Evolutionary conservation across 2,329 filamentous ascomycete species (phyloP).

Genomic region (Immersiporthe knoxdaviesiana): DNA sequence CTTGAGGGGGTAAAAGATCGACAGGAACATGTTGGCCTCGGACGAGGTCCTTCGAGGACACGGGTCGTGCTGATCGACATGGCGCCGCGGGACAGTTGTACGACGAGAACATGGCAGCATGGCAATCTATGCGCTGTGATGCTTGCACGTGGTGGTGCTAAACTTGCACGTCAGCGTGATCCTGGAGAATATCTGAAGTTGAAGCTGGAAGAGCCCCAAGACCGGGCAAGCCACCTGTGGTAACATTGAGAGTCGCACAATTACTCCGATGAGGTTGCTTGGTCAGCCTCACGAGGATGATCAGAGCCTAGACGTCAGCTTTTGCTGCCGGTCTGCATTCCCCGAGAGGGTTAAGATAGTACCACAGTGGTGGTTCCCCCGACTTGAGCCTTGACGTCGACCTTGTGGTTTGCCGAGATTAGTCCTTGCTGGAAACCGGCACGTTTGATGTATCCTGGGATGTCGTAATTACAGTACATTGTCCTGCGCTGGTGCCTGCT

Average conservation of each 20-base stretch:
- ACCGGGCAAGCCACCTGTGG: not conserved
- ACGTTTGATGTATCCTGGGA: not conserved
- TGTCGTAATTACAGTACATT: not conserved
- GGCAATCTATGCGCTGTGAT: not conserved
- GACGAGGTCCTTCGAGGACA: not conserved
- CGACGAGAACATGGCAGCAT: not conserved
- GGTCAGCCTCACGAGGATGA: not conserved
- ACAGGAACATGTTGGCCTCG: not conserved
- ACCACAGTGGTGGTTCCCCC: not conserved
- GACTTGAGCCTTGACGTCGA: not conserved
- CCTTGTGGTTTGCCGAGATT: not conserved
- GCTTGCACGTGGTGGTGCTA: not conserved
- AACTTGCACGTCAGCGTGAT: not conserved
- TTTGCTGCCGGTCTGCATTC: not conserved
- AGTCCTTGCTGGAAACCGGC: not conserved
- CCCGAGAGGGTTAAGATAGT: not conserved
- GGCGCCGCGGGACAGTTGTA: not conserved
- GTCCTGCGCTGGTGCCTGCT: not conserved
- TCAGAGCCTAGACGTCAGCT: not conserved
- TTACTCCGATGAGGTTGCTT: not conserved
- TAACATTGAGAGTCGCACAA: not conserved
- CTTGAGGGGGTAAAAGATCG: not conserved
- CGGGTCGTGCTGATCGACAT: not conserved
- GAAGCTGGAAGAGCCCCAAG: not conserved
- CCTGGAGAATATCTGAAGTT: not conserved